phyloP scores from a whole-genome alignment of 441 rosid genomes.

The Euphorbia corollata region DNA sequence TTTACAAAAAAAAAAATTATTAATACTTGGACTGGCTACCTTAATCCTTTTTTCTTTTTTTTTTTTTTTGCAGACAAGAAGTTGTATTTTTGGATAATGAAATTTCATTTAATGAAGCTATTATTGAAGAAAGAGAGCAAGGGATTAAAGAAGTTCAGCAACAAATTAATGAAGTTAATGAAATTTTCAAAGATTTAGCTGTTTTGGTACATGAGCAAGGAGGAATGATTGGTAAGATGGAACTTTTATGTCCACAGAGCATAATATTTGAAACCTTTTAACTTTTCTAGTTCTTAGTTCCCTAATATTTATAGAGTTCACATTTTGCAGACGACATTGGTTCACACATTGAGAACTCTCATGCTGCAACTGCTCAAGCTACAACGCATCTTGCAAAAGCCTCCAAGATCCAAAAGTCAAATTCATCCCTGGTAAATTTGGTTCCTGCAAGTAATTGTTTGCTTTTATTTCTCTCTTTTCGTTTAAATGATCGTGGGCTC shows the following conservation, averaged over 20 bases:
- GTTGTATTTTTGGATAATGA: constrained; percentile 75
- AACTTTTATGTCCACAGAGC: not conserved
- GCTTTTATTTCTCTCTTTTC: not conserved
- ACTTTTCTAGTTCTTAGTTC: not conserved
- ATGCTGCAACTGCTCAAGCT: constrained; percentile 46
- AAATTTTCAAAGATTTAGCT: constrained; percentile 81
- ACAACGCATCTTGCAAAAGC: constrained; percentile 55
- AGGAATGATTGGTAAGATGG: constrained; percentile 53
- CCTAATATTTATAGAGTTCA: not conserved
- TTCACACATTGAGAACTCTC: constrained; percentile 43
- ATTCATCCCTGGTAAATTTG: constrained; percentile 65
- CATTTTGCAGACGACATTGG: constrained; percentile 51
- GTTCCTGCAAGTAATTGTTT: constrained; percentile 2
- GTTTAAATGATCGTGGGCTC: not conserved
- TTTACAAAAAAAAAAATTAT: too few species aligned
- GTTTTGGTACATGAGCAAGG: constrained; percentile 92
- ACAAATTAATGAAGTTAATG: constrained; percentile 88
- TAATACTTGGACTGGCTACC: not conserved
- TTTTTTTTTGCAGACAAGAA: constrained; percentile 54
- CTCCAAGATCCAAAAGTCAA: constrained; percentile 55
- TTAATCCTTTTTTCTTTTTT: not conserved
- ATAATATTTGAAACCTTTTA: not conserved
- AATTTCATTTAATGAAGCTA: constrained; percentile 75
- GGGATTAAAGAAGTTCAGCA: constrained; percentile 82
- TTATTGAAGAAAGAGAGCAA: constrained; percentile 86